Conservation (phyloP, 257 asterid genomes). For the Fraxinus pennsylvanica region DNA sequence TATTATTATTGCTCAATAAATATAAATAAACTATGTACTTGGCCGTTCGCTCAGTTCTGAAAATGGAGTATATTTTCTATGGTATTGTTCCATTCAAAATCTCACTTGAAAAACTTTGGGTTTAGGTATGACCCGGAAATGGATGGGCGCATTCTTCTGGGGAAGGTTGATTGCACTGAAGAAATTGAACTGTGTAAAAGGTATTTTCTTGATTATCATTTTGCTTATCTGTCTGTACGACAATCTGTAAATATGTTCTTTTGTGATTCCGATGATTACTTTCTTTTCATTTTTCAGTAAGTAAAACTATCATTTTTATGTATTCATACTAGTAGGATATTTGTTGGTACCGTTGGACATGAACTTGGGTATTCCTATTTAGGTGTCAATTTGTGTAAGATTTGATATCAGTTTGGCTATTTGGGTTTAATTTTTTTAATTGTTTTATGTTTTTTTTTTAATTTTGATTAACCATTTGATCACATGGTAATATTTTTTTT, state of each 20-base stretch:
- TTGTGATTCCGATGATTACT: not conserved
- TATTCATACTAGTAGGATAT: constrained; percentile 5
- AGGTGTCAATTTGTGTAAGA: not conserved
- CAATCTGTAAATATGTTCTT: constrained; percentile 4
- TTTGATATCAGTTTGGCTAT: not conserved
- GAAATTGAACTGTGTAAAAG: constrained; percentile 79
- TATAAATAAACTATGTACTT: not conserved
- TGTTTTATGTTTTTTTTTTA: not conserved
- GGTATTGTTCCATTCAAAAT: constrained; percentile 20
- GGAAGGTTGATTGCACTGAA: constrained; percentile 87
- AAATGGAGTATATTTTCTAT: constrained; percentile 26
- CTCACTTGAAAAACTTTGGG: constrained; percentile 32
- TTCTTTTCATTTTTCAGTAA: constrained; percentile 10
- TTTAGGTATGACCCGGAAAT: constrained; percentile 74
- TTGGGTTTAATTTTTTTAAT: not conserved
- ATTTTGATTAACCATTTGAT: constrained; percentile 5
- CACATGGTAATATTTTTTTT: constrained; percentile 7
- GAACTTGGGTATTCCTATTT: no score
- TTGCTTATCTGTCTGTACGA: constrained; percentile 10
- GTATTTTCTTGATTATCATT: constrained; percentile 40
- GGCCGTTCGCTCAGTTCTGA: constrained; percentile 24
- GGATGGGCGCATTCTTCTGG: constrained; percentile 88
- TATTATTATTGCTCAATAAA: no score
- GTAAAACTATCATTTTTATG: constrained; percentile 2
- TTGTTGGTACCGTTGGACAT: constrained; percentile 17